Conservation (phyloP, 495 filamentous ascomycete species). For the Bryoglossum gracile region DNA sequence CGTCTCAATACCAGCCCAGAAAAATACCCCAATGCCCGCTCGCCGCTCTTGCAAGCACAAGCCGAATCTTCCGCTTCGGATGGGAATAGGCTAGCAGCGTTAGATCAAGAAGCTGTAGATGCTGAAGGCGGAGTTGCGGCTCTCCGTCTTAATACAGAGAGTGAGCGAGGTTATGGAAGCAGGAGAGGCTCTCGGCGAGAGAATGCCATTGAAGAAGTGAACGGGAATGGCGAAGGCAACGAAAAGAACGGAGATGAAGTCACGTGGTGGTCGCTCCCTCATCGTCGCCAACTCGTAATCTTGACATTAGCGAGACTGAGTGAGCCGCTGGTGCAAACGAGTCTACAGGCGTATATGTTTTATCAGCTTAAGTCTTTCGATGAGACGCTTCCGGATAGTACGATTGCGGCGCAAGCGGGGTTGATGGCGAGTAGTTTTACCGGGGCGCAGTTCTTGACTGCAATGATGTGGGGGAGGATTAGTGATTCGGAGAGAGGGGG, state of each 20-base stretch:
- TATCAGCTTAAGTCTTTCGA: conserved; percentile 69
- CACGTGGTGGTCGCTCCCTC: conserved; percentile 60
- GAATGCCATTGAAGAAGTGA: neutral
- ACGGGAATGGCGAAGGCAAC: neutral
- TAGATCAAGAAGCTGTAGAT: conserved; percentile 9
- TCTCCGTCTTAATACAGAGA: too few species aligned
- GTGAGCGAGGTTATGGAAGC: too few species aligned
- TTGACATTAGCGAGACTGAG: conserved; percentile 68
- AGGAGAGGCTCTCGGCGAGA: neutral
- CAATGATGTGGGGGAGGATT: conserved; percentile 74
- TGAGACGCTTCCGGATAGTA: conserved; percentile 51
- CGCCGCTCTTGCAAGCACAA: neutral
- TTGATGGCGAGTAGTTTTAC: conserved; percentile 73
- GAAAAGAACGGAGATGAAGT: conserved; percentile 28
- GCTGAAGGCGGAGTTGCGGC: conserved; percentile 2
- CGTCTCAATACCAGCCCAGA: neutral
- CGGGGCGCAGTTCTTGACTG: conserved; percentile 74
- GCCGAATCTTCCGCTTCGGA: neutral
- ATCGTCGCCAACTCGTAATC: conserved; percentile 66
- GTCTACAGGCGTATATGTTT: conserved; percentile 70
- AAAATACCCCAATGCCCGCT: neutral
- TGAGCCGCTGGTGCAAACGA: conserved; percentile 75
- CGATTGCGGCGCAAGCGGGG: conserved; percentile 68
- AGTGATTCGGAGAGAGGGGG: conserved; percentile 65
- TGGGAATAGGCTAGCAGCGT: conserved; percentile 1